Conservation (phyloP, 2,329 filamentous ascomycete genomes). For the Aulographum hederae region DNA sequence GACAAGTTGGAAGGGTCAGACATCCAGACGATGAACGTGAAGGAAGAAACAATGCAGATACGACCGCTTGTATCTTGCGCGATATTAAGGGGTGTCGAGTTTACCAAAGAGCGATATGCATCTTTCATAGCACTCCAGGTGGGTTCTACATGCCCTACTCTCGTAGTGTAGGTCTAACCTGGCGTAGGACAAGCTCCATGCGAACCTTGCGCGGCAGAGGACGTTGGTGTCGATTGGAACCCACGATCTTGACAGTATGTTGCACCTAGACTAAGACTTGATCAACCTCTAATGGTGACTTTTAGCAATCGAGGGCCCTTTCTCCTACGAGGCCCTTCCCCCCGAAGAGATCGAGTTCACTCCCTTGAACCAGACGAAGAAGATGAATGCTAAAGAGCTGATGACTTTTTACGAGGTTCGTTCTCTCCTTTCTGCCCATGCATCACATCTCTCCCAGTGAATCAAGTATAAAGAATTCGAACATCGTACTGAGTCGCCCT, state of each 20-base stretch:
- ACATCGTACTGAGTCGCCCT: constrained; percentile 9
- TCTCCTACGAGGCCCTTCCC: constrained; percentile 83
- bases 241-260: constrained; percentile 90
- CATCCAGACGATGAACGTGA: constrained; percentile 64
- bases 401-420: constrained; percentile 75
- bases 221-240: constrained; percentile 95
- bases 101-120: constrained; percentile 80
- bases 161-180: no score
- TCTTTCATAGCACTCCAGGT: constrained; percentile 96
- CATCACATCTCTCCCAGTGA: neutral
- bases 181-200: constrained; percentile 96
- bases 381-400: constrained; percentile 73
- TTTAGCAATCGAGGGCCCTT: constrained; percentile 79
- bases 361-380: constrained; percentile 78
- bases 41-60: constrained; percentile 56
- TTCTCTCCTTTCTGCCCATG: neutral
- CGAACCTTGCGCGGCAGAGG: constrained; percentile 82
- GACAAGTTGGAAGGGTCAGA: constrained; percentile 54
- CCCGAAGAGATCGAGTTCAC: constrained; percentile 86
- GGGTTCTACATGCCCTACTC: no score
- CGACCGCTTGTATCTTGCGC: constrained; percentile 79
- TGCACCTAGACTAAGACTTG: no score
- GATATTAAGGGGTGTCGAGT: constrained; percentile 76
- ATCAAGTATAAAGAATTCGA: neutral
- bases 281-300: no score